Base-by-base conservation (phyloP, 2,329 filamentous ascomycete genomes). In the Arthrobotrys pseudoclavata region DNA sequence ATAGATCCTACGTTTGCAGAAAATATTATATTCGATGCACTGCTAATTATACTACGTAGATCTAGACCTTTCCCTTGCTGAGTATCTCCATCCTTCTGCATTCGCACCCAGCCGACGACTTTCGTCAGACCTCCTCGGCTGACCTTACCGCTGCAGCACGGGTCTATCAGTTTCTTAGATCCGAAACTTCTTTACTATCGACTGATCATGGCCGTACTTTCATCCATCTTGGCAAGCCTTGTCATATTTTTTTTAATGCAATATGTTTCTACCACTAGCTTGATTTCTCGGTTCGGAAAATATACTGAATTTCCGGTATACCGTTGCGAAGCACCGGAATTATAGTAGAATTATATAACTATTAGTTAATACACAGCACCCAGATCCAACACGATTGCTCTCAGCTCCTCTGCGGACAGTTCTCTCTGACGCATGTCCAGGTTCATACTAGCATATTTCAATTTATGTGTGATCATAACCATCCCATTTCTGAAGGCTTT, bases 271-370 rank as follows among this genome's bases (percentile, higher is more conserved):
- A n/a, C 15, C 22, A 22, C 62, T 42, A 66, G 62, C 22, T 67
- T 53, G 29, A 42, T 26, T 55, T 48, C 52, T 47, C 24, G 37
- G 48, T 48, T 66, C 69, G 69, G 69, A 72, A 72, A 72, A 53
- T 26, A 5, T 5, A 50, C 26, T 15, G 50, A 12, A 20, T 53
- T 47, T 72, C 18, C 40, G 69, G 60, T 42, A 72, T 42, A 15
- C 20, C 60, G 48, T 72, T 29, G 48, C 69, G 69, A 72, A 60
- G 26, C 50, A 60, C 18, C 34, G 10, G 13, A 24, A 42, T 26
- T 4, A 42, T 42, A 24, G 1, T 20, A 9, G 4, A n/a, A 60
- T 42, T 24, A 60, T 60, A 60, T 60, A 60, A 60, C 7, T 26
- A n/a, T 60, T 24, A 42, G 55, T 40, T 42, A 60, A 60, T 60